Evolutionary conservation across 1,139 yeast genomes (phyloP), one percentile per base, ranked within the genome.

Genomic region (Zhuliangozyma blackwelliae): DNA sequence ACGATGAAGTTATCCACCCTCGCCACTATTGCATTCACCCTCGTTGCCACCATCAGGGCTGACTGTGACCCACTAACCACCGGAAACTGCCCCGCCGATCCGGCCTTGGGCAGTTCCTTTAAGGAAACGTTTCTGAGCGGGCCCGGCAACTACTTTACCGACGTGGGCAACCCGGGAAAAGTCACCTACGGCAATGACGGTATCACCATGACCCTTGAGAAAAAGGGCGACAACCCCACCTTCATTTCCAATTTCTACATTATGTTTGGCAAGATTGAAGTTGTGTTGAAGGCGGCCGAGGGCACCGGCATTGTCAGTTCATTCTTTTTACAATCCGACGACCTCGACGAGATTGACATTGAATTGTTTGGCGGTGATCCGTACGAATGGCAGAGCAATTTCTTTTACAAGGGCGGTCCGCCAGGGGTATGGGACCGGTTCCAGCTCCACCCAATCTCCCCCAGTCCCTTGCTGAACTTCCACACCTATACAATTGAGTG

Each of bases 401-500:
- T 63, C 58, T 89, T 87, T 61, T 77, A 87, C 28, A 83, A 87
- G 55, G 96, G 96, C 41, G 68, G 83, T 48, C 23, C 23, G 5
- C 78, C 85, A 2, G 58, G 79, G 3, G 76, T 88, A n/a, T 86
- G 80, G 53, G 84, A 83, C 51, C 73, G 96, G 59, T 96, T 96
- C 39, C 78, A 64, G 31, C 84, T 77, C 61, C 92, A 83, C 52
- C 53, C 61, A 11, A 55, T 64, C 8, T 50, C 68, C 10, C 63
- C 67, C 27, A 79, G 84, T 34, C 81, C 82, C 35, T 61, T 69
- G 19, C 52, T 57, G 22, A 64, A 65, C 28, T 86, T 56, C 59
- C 89, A 86, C 54, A 87, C 82, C 40, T 89, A 88, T 57, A 80
- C 92, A 2, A 58, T 89, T 38, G 95, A 87, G 46, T 88, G 96